Conservation (phyloP, 2,329 filamentous ascomycete species). For the Scytalidium sp. region DNA sequence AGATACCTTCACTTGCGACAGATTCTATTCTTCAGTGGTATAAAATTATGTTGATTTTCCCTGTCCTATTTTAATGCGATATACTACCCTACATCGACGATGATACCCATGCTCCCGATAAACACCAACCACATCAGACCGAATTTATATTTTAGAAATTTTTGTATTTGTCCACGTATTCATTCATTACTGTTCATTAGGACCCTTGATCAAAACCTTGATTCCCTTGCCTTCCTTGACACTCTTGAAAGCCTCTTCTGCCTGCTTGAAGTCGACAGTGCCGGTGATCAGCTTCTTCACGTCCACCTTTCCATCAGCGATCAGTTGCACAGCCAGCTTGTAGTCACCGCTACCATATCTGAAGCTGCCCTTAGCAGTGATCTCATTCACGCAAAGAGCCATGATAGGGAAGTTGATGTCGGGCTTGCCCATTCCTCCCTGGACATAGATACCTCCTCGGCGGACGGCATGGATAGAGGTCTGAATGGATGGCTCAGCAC, state of each 20-base stretch:
- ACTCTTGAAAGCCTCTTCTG: conserved; percentile 82
- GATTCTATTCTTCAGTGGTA: not conserved
- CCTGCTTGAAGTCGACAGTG: conserved; percentile 75
- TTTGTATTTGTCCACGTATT: not conserved
- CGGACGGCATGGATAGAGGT: conserved; percentile 68
- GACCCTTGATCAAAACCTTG: conserved; percentile 66
- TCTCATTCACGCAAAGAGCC: conserved; percentile 84
- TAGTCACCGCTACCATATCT: conserved; percentile 89
- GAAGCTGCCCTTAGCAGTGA: conserved; percentile 84
- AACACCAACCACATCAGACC: not conserved
- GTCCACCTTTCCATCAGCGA: conserved; percentile 69
- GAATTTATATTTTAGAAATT: not conserved
- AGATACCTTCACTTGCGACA: too few relatives aligned
- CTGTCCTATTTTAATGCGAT: not conserved
- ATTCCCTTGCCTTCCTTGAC: conserved; percentile 80
- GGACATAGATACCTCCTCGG: conserved; percentile 73
- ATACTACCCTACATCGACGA: not conserved
- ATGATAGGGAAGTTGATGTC: conserved; percentile 93
- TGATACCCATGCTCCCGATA: not conserved
- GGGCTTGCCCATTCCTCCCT: conserved; percentile 84
- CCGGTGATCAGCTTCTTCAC: conserved; percentile 80
- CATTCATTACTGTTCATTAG: conserved; percentile 39
- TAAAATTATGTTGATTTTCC: not conserved
- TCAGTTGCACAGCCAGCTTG: conserved; percentile 69
- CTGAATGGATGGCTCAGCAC: conserved; percentile 77